These are phyloP conservation scores for Beauveria sp. DNA, from an alignment of 2,329 filamentous ascomycete species.

Conservation along the genomic window DNA sequence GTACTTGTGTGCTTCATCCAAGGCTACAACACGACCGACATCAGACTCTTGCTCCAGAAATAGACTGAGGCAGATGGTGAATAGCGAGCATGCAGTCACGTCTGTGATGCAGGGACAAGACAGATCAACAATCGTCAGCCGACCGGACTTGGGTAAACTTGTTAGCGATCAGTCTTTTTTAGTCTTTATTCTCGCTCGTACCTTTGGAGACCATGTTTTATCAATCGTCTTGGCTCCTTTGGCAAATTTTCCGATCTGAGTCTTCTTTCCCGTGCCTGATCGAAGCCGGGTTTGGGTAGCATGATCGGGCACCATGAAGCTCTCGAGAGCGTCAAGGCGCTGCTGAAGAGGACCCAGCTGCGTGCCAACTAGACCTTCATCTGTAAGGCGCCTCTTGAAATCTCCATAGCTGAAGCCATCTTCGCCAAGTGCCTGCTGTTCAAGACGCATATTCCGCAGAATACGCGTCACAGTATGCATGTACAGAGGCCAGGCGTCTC, in stretches of 20 bases:
- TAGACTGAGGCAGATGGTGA: constrained; percentile 58
- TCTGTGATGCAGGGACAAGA: constrained; percentile 61
- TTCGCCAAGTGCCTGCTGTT: constrained; percentile 29
- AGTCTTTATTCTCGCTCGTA: neutral
- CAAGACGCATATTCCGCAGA: constrained; percentile 46
- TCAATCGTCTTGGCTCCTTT: neutral
- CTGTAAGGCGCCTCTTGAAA: constrained; percentile 30
- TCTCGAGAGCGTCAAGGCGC: constrained; percentile 55
- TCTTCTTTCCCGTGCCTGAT: neutral
- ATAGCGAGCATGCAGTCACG: constrained; percentile 58
- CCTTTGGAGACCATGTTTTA: constrained; percentile 8
- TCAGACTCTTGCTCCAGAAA: constrained; percentile 47
- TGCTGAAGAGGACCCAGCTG: constrained; percentile 51
- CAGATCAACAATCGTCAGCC: constrained; percentile 60
- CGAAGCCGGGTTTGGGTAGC: neutral
- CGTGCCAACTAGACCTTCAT: constrained; percentile 19
- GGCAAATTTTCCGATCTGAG: neutral
- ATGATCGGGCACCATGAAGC: constrained; percentile 41
- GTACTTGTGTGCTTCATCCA: constrained; percentile 73
- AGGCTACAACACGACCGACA: constrained; percentile 51
- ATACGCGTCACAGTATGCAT: constrained; percentile 48
- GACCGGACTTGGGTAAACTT: constrained; percentile 30
- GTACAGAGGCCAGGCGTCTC: constrained; percentile 45
- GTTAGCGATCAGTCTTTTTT: neutral
- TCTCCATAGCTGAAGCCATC: constrained; percentile 39